Base-by-base conservation (phyloP, 2,329 filamentous ascomycete genomes). In the Penicillium sclerotigenum region DNA sequence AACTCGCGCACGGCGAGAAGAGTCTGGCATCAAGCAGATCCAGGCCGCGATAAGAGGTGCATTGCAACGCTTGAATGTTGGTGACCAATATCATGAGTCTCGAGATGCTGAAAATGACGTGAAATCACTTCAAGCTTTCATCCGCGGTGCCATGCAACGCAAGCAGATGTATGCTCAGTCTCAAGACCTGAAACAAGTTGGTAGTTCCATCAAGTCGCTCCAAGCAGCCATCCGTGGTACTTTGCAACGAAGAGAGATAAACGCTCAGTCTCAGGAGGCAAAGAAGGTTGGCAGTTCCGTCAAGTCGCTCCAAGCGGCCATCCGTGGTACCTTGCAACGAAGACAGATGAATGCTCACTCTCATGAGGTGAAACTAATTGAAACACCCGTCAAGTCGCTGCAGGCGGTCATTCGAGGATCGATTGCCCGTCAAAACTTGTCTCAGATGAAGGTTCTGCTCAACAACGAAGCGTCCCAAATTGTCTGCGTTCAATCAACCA, bases 141-240 rank as follows among this genome's bases (percentile, higher is more conserved):
- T 86, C 62, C 82, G 89, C 57, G 89, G 88, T 65, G 82, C 85
- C 75, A 72, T 90, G 56, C 72, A 85, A 60, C 81, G 89, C 65
- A 79, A 75, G 58, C 59, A 72, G 20, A 61, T 73, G 52, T 60
- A 46, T 51, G 61, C 60, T 9, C 69, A 74, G 41, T 62, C 65
- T 13, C 61, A 58, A 2, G 61, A 69, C 22, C 65, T 64, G 56
- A 84, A 52, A 26, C 71, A 87, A 52, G 78, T 80, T 18, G 74
- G 81, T 47, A 81, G 85, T 56, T 75, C 57, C 20, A 54, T 70
- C 22, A 61, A 67, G 33, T 60, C 79, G 7, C 70, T 89, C 4
- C 86, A 90, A 70, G 81, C 82, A 53, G 82, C 83, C 38, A 81
- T 86, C 62, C 82, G 89, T 58, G 90, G 89, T 65, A 82, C 85